These are phyloP conservation scores for Rhodosporidiobolus sp. DNA, from an alignment of 768 basidiomycete species.

Conservation along the genomic window DNA sequence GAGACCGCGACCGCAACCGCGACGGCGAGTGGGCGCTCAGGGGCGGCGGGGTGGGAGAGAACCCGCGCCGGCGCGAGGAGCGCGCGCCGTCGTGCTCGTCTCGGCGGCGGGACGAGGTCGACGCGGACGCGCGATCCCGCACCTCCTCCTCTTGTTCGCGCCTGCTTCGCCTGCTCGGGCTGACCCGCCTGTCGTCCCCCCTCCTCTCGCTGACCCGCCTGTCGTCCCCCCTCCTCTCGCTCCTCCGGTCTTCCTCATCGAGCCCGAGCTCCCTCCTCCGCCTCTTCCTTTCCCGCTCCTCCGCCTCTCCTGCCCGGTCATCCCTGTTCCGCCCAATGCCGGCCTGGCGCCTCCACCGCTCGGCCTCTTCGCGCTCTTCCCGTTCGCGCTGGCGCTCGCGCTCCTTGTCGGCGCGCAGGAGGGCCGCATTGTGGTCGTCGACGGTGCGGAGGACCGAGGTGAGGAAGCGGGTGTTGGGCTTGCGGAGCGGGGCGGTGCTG, in stretches of 20 bases:
- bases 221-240: slow-evolving; percentile 40
- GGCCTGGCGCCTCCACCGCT: slow-evolving; percentile 37
- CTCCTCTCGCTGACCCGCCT: slow-evolving; percentile 38
- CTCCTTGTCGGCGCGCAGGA: slow-evolving; percentile 52
- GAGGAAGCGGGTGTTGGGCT: slow-evolving; percentile 58
- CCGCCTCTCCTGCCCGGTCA: slow-evolving; percentile 49
- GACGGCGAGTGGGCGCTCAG: not conserved
- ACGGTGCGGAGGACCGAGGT: slow-evolving; percentile 77
- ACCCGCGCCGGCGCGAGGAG: not conserved
- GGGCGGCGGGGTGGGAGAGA: not conserved
- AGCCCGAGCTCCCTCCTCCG: slow-evolving; percentile 33
- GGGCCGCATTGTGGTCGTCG: slow-evolving; percentile 88
- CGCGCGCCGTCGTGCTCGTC: not conserved
- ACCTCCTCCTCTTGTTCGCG: not conserved
- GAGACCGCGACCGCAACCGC: not conserved
- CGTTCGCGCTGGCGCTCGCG: slow-evolving; percentile 44
- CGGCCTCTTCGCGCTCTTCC: slow-evolving; percentile 39
- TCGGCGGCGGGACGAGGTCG: too few relatives aligned
- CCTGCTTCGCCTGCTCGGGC: not conserved
- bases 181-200: slow-evolving; percentile 37
- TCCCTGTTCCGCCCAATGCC: slow-evolving; percentile 21
- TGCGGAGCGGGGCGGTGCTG: slow-evolving; percentile 55
- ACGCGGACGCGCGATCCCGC: too few relatives aligned
- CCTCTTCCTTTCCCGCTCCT: slow-evolving; percentile 54
- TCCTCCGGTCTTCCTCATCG: slow-evolving; percentile 50